These are phyloP conservation scores for Colletotrichum sp. DNA, from an alignment of 2,329 filamentous ascomycete genomes.

Conservation along the genomic window DNA sequence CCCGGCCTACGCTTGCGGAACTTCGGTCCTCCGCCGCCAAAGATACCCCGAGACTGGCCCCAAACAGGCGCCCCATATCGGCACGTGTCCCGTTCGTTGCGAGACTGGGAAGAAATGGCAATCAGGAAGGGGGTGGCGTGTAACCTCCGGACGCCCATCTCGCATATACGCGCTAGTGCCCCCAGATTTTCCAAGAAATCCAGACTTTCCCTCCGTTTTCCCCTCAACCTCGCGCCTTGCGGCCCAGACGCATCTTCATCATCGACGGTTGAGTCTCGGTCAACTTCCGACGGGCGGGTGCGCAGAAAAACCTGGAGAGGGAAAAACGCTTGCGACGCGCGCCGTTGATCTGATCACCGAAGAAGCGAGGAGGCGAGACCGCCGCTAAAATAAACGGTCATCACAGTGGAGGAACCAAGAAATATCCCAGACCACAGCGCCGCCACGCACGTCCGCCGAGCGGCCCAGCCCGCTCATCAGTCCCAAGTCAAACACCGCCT, in stretches of 20 bases:
- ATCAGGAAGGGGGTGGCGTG: background rate
- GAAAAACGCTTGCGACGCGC: background rate
- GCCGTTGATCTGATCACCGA: background rate
- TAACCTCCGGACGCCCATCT: conserved; percentile 15
- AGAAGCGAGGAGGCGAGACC: background rate
- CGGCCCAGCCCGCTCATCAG: background rate
- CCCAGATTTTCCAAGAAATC: conserved; percentile 6
- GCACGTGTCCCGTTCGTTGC: background rate
- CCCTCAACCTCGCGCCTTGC: background rate
- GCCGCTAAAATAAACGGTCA: background rate
- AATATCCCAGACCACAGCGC: background rate
- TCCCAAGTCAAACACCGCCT: background rate
- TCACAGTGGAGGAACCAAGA: background rate
- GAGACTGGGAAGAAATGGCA: background rate
- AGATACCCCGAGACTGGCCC: background rate
- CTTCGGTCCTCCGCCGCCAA: background rate
- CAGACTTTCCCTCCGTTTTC: background rate
- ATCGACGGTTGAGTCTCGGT: background rate
- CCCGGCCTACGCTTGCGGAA: background rate
- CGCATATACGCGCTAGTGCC: conserved; percentile 9
- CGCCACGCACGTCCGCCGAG: background rate
- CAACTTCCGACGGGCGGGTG: background rate
- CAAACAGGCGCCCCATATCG: background rate
- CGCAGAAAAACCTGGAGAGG: background rate
- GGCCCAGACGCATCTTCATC: background rate